These are phyloP conservation scores for Keithomyces neogunnii DNA, from an alignment of 2,329 filamentous ascomycete genomes.

Conservation along the genomic window DNA sequence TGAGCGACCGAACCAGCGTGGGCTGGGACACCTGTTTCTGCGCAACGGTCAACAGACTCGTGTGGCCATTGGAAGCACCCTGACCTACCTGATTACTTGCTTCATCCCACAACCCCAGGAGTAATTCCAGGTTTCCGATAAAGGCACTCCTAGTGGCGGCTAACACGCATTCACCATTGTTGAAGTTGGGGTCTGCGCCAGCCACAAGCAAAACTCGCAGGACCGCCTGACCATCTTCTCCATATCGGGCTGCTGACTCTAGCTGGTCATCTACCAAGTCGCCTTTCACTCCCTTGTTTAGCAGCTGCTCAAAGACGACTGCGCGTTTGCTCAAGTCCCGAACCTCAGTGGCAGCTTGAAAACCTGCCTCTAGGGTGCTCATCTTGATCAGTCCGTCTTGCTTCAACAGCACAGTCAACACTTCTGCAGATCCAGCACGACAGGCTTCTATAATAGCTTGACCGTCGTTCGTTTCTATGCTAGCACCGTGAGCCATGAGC, in stretches of 20 bases:
- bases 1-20: conserved; percentile 42
- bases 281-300: conserved; percentile 40
- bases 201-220: conserved; percentile 41
- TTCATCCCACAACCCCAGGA: conserved; percentile 38
- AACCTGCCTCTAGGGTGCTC: conserved; percentile 38
- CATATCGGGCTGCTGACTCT: conserved; percentile 42
- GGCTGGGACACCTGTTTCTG: conserved; percentile 38
- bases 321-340: conserved; percentile 39
- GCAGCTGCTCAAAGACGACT: conserved; percentile 40
- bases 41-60: conserved; percentile 2
- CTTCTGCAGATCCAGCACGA: conserved; percentile 38
- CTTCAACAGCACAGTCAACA: conserved; percentile 41
- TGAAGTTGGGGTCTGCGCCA: conserved; percentile 48
- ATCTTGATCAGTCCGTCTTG: conserved; percentile 29
- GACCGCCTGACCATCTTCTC: conserved; percentile 37
- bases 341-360: conserved; percentile 47
- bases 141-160: conserved; percentile 44
- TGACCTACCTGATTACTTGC: conserved; percentile 30
- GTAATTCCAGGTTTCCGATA: conserved; percentile 39
- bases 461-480: conserved; percentile 40
- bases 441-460: conserved; percentile 48
- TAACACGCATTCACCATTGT: conserved; percentile 46
- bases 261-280: conserved; percentile 45
- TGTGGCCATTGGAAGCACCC: conserved; percentile 3
- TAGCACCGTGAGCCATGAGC: conserved; percentile 43